Evolutionary conservation across 2,329 filamentous ascomycete genomes (phyloP), one percentile per base, ranked within the genome.

Genomic region (Aspergillus intermedius): DNA sequence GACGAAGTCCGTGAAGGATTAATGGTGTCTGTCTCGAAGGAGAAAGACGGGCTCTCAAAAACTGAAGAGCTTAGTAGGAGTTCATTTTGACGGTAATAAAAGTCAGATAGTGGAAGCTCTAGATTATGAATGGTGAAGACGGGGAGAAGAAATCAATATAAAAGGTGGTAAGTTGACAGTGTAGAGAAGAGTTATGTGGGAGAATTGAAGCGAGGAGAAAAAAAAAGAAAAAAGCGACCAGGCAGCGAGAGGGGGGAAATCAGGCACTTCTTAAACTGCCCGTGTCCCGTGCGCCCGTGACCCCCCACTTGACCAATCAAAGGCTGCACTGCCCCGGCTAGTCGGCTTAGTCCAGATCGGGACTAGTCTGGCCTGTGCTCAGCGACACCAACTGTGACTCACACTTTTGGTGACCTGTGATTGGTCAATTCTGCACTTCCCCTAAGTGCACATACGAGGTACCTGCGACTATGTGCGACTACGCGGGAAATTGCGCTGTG

Each of bases 11-110:
- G 54, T 52, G 51, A 57, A 50, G 66, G 60, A 68, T 62, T 58
- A 66, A 73, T 72, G 48, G 53, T 73, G 70, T 67, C 69, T 64
- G 63, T 64, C 62, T 65, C 63, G 49, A 49, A 51, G 40, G 55
- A 65, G 63, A 67, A 63, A 68, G 66, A 69, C 64, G 62, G 59
- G 58, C 44, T 53, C 48, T 56, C 49, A 47, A 52, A 54, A 55
- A 52, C 57, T 49, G 55, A 53, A 51, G 56, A 57, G 60, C 60
- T 67, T 73, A 73, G 60, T 65, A 65, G 57, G 64, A 57, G 55
- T 55, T 66, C 70, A 74, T 74, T 59, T 59, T 67, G 65, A 40
- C 50, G 47, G 54, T 49, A 47, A 44, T 56, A 48, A 56, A 54
- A 46, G 50, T 59, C 53, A 58, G 50, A 10, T 3, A 55, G 42